phyloP scores from a whole-genome alignment of 2,329 filamentous ascomycete species.

The Colletotrichum sp. region DNA sequence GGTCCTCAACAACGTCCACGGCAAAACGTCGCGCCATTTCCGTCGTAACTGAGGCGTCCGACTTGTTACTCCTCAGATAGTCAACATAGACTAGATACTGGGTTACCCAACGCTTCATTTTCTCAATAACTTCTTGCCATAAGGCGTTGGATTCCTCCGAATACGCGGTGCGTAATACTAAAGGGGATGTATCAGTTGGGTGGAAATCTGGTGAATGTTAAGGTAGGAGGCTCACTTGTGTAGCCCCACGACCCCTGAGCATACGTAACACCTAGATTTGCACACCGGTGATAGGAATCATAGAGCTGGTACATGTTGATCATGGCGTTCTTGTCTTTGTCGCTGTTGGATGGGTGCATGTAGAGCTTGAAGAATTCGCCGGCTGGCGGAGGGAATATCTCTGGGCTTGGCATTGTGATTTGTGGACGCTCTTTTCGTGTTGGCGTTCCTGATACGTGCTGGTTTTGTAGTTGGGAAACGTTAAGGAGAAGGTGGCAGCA shows the following conservation, averaged over 20 bases:
- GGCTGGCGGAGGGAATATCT: not conserved
- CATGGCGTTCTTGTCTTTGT: not conserved
- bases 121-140: fast-evolving
- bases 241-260: not conserved
- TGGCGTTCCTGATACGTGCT: not conserved
- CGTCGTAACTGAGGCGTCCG: not conserved
- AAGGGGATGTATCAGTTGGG: not conserved
- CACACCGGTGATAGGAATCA: not conserved
- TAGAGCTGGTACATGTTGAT: not conserved
- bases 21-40: not conserved
- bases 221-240: not conserved
- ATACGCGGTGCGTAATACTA: not conserved
- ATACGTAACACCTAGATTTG: not conserved
- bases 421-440: not conserved
- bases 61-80: not conserved
- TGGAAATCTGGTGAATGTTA: not conserved
- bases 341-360: not conserved
- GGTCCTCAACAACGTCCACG: not conserved
- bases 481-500: too few relatives aligned
- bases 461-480: not conserved
- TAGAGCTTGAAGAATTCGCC: not conserved
- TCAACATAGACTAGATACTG: not conserved
- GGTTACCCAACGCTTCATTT: not conserved
- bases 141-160: not conserved
- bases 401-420: not conserved